Percentiles rank a stretch among this genome's conserved stretches.
Conservation (phyloP, 306 rosid genomes). For the Herpetospermum pedunculosum region DNA sequence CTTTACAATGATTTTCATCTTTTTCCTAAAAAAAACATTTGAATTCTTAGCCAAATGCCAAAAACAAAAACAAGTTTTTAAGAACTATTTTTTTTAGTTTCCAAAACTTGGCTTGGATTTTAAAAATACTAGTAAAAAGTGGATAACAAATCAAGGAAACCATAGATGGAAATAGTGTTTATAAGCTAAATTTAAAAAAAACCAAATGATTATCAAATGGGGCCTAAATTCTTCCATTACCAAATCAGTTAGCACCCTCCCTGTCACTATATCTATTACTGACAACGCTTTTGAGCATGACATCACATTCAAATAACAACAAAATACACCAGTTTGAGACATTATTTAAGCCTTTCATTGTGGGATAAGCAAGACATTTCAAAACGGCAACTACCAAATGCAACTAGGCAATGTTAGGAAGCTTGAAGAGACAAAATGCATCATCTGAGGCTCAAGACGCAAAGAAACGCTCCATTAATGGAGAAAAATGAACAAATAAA, state of each 20-base stretch:
- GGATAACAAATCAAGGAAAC: too few species aligned
- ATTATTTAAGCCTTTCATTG: background rate
- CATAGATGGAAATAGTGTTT: too few species aligned
- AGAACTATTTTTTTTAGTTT: too few species aligned
- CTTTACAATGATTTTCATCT: too few species aligned
- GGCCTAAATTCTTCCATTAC: background rate
- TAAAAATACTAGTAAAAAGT: too few species aligned
- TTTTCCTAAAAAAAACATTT: too few species aligned
- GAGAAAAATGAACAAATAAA: background rate
- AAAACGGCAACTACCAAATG: background rate
- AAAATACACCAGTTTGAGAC: background rate
- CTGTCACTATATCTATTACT: background rate
- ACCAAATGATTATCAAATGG: too few species aligned
- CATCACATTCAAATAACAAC: background rate
- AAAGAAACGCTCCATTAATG: background rate
- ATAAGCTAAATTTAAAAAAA: too few species aligned
- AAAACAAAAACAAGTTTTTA: too few species aligned
- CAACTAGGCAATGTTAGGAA: background rate
- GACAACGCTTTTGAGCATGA: background rate
- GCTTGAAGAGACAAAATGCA: background rate
- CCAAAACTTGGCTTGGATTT: too few species aligned
- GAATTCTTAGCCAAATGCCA: too few species aligned
- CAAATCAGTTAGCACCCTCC: background rate
- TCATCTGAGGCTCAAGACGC: background rate
- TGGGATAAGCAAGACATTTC: background rate